phyloP scores from a whole-genome alignment of 176 grass and related monocot species.

The Saccharum spontaneum region DNA sequence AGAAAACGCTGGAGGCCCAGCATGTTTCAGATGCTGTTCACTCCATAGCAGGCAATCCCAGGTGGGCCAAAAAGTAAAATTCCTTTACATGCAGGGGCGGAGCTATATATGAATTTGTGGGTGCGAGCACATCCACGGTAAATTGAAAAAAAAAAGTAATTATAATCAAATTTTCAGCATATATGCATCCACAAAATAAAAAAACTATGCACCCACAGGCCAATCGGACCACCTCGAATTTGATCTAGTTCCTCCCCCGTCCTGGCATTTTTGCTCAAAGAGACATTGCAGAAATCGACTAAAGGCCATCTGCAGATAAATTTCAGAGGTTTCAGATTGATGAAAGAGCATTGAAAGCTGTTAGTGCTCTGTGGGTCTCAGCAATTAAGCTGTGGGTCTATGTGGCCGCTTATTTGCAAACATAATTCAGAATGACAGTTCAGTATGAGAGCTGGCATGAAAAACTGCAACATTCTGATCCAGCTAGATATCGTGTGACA shows the following conservation, averaged over 20 bases:
- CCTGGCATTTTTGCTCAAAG: slow-evolving; percentile 5
- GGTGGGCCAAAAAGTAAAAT: too few relatives aligned
- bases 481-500: slow-evolving; percentile 21
- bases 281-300: slow-evolving; percentile 2
- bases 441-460: slow-evolving; percentile 10
- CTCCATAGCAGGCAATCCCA: background rate
- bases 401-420: slow-evolving; percentile 26
- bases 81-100: too few relatives aligned
- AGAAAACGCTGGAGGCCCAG: background rate
- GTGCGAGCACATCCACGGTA: too few relatives aligned
- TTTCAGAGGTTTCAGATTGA: background rate
- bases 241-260: background rate
- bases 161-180: too few relatives aligned
- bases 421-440: slow-evolving; percentile 36
- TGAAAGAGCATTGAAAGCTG: slow-evolving; percentile 11
- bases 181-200: too few relatives aligned
- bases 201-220: too few relatives aligned
- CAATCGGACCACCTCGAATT: too few relatives aligned
- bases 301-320: slow-evolving; percentile 4
- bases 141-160: too few relatives aligned
- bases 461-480: slow-evolving; percentile 15
- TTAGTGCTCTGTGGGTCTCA: slow-evolving; percentile 25
- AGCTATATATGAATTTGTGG: too few relatives aligned
- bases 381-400: slow-evolving; percentile 35
- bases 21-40: slow-evolving; percentile 14